phyloP scores from a whole-genome alignment of 2,329 filamentous ascomycete species.

The Aspergillus brunneoviolaceus region DNA sequence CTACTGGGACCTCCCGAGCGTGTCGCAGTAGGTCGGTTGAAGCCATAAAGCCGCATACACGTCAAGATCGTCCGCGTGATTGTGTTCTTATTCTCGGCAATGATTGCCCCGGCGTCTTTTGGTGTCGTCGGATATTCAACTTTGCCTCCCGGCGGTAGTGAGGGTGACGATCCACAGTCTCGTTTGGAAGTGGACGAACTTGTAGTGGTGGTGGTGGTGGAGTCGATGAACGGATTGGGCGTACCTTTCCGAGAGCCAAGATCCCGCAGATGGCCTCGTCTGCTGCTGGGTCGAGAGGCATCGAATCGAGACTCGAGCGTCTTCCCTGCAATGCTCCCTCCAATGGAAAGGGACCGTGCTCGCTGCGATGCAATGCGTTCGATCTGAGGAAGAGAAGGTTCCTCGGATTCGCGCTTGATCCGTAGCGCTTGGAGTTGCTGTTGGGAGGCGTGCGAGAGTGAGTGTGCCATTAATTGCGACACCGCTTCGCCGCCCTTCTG shows the following conservation, averaged over 20 bases:
- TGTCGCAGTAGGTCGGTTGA: constrained; percentile 32
- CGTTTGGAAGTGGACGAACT: constrained; percentile 5
- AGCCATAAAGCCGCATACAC: constrained; percentile 46
- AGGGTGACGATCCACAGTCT: constrained; percentile 15
- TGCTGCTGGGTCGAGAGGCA: constrained; percentile 22
- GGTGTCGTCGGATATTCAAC: constrained; percentile 18
- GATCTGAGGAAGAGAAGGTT: constrained; percentile 27
- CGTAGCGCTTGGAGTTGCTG: constrained; percentile 31
- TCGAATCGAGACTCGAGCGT: constrained; percentile 18
- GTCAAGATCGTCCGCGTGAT: constrained; percentile 45
- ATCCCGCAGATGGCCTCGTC: constrained; percentile 20
- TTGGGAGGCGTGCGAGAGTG: constrained; percentile 27
- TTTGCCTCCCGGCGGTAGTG: constrained; percentile 17
- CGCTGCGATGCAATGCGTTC: constrained; percentile 31
- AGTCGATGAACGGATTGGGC: constrained; percentile 29
- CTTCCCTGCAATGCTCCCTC: constrained; percentile 26
- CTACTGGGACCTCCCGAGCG: constrained; percentile 24
- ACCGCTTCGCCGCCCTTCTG: constrained; percentile 42
- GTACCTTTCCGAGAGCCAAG: constrained; percentile 18
- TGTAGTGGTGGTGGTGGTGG: background rate
- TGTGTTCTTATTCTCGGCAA: constrained; percentile 41
- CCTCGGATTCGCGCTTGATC: constrained; percentile 40
- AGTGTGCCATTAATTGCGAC: constrained; percentile 41
- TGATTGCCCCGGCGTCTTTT: constrained; percentile 30
- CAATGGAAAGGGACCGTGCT: constrained; percentile 36